These are phyloP conservation scores for Cicer bijugum DNA, from an alignment of 306 rosid species.

Conservation along the genomic window DNA sequence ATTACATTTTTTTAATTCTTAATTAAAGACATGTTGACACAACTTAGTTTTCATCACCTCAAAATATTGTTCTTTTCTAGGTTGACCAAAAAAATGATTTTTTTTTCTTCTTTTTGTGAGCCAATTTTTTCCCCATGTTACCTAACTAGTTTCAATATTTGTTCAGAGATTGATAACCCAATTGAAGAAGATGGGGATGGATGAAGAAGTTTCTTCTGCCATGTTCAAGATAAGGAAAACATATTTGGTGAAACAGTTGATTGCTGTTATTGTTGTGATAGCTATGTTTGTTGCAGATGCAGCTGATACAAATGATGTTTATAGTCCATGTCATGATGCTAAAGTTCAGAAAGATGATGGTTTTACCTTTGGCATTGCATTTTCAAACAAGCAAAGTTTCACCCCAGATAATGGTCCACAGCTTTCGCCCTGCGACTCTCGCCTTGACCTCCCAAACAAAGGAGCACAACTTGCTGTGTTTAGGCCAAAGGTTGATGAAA, in stretches of 20 bases:
- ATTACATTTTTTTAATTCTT: conserved; percentile 2
- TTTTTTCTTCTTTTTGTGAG: not conserved
- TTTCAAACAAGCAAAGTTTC: conserved; percentile 63
- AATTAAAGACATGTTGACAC: conserved; percentile 25
- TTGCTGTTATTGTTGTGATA: conserved; percentile 28
- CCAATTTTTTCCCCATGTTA: not conserved
- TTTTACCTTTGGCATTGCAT: conserved; percentile 75
- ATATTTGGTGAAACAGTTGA: conserved; percentile 21
- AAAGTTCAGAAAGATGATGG: conserved; percentile 73
- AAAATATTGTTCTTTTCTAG: conserved; percentile 36
- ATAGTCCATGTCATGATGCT: conserved; percentile 79
- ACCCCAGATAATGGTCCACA: conserved; percentile 59
- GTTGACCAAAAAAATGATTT: not conserved
- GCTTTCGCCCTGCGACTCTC: conserved; percentile 87
- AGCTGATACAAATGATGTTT: conserved; percentile 65
- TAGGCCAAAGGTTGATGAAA: conserved; percentile 80
- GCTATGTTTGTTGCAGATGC: conserved; percentile 52
- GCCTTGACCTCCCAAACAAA: conserved; percentile 52
- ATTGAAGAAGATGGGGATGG: conserved; percentile 46
- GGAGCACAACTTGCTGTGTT: conserved; percentile 63
- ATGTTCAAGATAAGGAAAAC: conserved; percentile 31
- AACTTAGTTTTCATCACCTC: conserved; percentile 54
- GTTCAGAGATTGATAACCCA: conserved; percentile 22
- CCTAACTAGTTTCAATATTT: conserved; percentile 9
- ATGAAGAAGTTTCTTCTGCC: conserved; percentile 35